Conservation (phyloP, 495 filamentous ascomycete genomes). For the Pyrenopolyporus hunteri region DNA sequence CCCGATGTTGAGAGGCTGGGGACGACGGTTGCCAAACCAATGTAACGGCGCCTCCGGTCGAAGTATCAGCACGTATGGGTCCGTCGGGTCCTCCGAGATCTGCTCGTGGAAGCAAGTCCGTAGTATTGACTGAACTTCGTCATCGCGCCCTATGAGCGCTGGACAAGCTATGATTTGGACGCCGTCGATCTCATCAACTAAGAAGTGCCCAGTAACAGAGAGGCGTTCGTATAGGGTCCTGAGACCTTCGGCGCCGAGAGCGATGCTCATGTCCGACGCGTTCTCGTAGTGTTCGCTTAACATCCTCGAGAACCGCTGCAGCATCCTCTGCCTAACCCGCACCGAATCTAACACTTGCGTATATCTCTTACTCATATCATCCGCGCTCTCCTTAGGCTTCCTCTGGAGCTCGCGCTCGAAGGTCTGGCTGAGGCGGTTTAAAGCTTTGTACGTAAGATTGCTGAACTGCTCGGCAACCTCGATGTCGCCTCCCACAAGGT, state of each 20-base stretch:
- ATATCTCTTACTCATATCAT: slow-evolving; percentile 95
- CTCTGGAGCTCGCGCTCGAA: slow-evolving; percentile 91
- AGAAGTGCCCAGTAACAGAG: slow-evolving; percentile 84
- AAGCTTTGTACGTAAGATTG: slow-evolving; percentile 86
- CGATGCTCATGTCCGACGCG: slow-evolving; percentile 88
- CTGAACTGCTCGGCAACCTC: slow-evolving; percentile 99
- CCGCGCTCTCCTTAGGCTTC: slow-evolving; percentile 77
- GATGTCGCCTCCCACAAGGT: slow-evolving; percentile 88
- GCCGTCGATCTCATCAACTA: slow-evolving; percentile 76
- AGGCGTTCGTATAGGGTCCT: slow-evolving; percentile 79
- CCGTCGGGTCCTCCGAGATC: slow-evolving; percentile 70
- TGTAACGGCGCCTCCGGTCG: slow-evolving; percentile 76
- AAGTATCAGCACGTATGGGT: slow-evolving; percentile 85
- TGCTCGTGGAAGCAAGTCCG: slow-evolving; percentile 87
- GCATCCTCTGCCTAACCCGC: slow-evolving; percentile 86
- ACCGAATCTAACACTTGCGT: slow-evolving; percentile 95
- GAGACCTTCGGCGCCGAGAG: slow-evolving; percentile 67
- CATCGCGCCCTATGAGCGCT: slow-evolving; percentile 70
- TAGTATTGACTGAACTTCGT: slow-evolving; percentile 83
- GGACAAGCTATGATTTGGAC: slow-evolving; percentile 87
- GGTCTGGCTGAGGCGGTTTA: slow-evolving; percentile 82
- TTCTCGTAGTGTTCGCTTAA: slow-evolving; percentile 94
- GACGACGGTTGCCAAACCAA: slow-evolving; percentile 83
- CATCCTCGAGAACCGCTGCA: slow-evolving; percentile 78
- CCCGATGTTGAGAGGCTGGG: slow-evolving; percentile 73